phyloP scores from a whole-genome alignment of 495 filamentous ascomycete species.

The Lophiostoma macrostomum region DNA sequence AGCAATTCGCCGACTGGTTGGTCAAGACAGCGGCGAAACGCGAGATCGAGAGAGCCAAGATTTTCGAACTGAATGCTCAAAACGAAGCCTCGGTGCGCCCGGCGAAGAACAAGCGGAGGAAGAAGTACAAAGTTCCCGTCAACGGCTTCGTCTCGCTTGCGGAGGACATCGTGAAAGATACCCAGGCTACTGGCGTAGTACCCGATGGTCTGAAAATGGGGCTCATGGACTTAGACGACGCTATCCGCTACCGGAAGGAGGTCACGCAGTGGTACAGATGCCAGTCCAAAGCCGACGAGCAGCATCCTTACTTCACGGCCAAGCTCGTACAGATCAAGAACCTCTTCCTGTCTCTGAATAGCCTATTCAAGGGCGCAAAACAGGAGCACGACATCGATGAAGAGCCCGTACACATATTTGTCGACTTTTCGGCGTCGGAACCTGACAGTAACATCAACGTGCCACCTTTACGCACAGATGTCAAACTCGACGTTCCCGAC shows the following conservation, averaged over 20 bases:
- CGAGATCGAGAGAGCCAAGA: background rate
- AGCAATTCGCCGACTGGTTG: constrained; percentile 2
- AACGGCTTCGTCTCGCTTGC: background rate
- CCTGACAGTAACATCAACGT: too few species aligned
- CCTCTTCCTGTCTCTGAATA: background rate
- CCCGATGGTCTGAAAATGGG: background rate
- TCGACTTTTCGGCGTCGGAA: too few species aligned
- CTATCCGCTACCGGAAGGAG: constrained; percentile 12
- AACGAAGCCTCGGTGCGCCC: background rate
- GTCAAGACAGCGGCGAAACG: background rate
- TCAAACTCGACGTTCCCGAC: too few species aligned
- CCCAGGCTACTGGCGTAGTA: background rate
- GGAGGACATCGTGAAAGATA: background rate
- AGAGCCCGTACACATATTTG: background rate
- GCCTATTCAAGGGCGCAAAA: background rate
- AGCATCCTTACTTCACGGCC: constrained; percentile 7
- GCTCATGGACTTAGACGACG: constrained; percentile 6
- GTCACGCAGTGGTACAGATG: background rate
- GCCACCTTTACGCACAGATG: too few species aligned
- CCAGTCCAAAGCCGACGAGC: background rate
- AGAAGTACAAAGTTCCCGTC: constrained; percentile 6
- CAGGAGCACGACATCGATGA: background rate
- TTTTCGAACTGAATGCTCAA: background rate
- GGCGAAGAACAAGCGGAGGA: background rate
- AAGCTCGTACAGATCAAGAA: background rate